Conservation (phyloP, 2,329 filamentous ascomycete species). For the Xylariaceae sp. region DNA sequence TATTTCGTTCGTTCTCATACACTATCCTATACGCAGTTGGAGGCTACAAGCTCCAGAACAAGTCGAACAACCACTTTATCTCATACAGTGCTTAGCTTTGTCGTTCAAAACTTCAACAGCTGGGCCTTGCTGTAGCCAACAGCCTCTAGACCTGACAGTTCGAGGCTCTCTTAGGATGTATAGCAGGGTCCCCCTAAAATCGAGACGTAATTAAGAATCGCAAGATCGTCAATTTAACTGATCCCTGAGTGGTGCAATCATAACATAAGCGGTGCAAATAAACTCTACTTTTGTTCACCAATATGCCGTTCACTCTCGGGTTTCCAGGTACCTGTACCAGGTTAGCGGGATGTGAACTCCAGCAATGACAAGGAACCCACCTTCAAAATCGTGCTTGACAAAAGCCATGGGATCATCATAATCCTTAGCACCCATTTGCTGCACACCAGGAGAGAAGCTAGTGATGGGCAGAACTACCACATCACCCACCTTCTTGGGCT, state of each 20-base stretch:
- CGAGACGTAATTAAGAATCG: neutral
- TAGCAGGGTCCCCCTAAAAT: neutral
- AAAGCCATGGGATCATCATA: conserved; percentile 94
- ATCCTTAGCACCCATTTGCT: conserved; percentile 90
- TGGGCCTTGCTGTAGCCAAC: neutral
- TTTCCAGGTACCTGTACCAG: conserved; percentile 71
- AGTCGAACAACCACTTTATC: neutral
- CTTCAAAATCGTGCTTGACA: conserved; percentile 96
- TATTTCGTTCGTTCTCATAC: neutral
- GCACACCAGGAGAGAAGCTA: conserved; percentile 93
- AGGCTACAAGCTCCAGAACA: neutral
- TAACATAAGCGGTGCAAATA: conserved; percentile 30
- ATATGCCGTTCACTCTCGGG: conserved; percentile 74
- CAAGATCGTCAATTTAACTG: conserved; percentile 5
- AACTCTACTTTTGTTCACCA: conserved; percentile 51
- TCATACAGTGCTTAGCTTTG: neutral
- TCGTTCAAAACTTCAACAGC: neutral
- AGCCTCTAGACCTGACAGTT: neutral
- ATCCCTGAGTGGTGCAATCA: conserved; percentile 20
- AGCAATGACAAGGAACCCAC: conserved; percentile 53
- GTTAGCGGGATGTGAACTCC: conserved; percentile 28
- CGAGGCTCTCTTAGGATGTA: neutral
- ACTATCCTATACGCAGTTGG: conserved; percentile 4
- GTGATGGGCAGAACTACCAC: conserved; percentile 94
- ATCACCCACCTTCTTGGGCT: conserved; percentile 86